phyloP scores from a whole-genome alignment of 2,329 filamentous ascomycete species.

The Paecilomyces sp. region DNA sequence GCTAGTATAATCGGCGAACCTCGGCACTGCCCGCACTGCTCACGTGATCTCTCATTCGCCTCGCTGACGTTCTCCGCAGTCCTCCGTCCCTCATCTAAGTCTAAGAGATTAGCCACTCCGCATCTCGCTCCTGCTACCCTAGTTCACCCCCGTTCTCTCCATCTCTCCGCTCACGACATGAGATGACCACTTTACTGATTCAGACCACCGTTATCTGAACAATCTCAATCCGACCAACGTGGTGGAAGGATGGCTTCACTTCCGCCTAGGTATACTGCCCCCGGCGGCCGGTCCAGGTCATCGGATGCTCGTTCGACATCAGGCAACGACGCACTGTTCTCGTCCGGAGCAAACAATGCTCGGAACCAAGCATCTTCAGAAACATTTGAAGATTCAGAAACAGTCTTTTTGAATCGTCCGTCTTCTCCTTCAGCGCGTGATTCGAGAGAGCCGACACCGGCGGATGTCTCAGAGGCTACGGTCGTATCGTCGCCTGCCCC shows the following conservation, averaged over 20 bases:
- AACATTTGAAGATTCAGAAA: slow-evolving; percentile 19
- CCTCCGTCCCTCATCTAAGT: neutral
- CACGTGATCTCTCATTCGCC: neutral
- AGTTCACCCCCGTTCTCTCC: neutral
- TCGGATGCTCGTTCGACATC: slow-evolving; percentile 17
- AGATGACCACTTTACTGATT: neutral
- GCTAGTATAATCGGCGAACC: neutral
- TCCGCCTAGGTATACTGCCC: slow-evolving; percentile 20
- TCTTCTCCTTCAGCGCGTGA: slow-evolving; percentile 4
- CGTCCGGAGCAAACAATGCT: slow-evolving; percentile 2
- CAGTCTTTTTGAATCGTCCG: slow-evolving; percentile 22
- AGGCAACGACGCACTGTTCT: slow-evolving; percentile 8
- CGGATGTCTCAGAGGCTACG: slow-evolving; percentile 34
- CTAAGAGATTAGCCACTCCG: neutral
- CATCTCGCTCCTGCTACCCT: neutral
- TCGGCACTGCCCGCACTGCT: neutral
- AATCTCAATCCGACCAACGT: neutral
- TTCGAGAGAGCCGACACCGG: slow-evolving; percentile 13
- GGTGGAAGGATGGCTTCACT: slow-evolving; percentile 26
- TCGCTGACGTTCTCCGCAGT: neutral
- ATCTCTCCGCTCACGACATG: neutral
- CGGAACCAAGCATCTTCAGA: slow-evolving; percentile 6
- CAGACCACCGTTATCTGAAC: neutral
- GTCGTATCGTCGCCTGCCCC: slow-evolving; percentile 21
- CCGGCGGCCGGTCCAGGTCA: slow-evolving; percentile 16